Evolutionary conservation across 2,329 filamentous ascomycete genomes (phyloP).

Genomic region (Cladosporium halotolerans): DNA sequence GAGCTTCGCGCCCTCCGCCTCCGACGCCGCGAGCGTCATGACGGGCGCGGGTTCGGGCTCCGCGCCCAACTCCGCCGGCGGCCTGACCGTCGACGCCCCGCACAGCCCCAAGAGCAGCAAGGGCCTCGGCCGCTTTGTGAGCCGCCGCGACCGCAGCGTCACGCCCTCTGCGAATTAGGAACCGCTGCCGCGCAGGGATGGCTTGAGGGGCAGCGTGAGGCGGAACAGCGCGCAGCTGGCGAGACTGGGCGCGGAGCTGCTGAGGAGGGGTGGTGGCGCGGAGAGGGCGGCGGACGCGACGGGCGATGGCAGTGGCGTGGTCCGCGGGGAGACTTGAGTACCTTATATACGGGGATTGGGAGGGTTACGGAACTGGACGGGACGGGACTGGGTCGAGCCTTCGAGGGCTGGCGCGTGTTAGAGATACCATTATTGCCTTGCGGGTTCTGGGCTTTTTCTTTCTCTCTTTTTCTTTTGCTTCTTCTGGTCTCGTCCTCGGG

Average conservation of each 20-base stretch:
- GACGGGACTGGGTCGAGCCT: no score
- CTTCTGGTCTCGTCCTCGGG: no score
- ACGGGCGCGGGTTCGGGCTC: conserved; percentile 15
- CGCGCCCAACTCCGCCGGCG: background rate
- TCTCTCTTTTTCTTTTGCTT: no score
- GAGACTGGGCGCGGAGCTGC: background rate
- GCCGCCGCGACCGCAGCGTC: conserved; percentile 25
- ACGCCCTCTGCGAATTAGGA: conserved; percentile 20
- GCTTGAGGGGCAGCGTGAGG: background rate
- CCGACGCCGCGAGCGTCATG: conserved; percentile 19
- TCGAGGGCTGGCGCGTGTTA: no score
- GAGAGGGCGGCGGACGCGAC: no score
- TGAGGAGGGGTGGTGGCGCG: background rate
- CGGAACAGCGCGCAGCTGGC: conserved; percentile 1
- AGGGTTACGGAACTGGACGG: no score
- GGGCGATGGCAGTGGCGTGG: no score
- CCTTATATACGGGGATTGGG: no score
- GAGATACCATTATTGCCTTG: no score
- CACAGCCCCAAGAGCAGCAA: conserved; percentile 14
- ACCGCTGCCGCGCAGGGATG: conserved; percentile 5
- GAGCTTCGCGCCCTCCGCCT: conserved; percentile 22
- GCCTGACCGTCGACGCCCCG: background rate
- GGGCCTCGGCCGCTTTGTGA: conserved; percentile 23
- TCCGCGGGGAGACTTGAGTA: no score
- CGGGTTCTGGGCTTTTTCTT: no score